Evolutionary conservation across 2,329 filamentous ascomycete species (phyloP), one percentile per base, ranked within the genome.

Genomic region (Ambrosiella xylebori): DNA sequence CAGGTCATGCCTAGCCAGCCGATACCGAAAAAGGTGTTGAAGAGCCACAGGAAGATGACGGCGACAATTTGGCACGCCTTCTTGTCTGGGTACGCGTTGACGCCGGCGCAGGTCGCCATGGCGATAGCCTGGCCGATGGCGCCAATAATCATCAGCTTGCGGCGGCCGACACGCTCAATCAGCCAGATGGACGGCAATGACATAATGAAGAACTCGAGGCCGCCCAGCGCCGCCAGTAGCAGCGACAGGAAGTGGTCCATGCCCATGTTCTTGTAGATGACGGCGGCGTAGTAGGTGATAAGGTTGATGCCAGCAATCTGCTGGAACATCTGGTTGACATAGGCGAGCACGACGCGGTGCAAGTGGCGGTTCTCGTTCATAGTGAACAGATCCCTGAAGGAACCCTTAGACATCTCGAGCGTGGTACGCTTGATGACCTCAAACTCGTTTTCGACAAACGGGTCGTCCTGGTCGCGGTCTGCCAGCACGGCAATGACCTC

Each of bases 131-230:
- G 81, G 9, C 70, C 80, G 1, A 75, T 65, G 41, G 79, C 80
- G 57, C 84, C 84, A 62, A 86, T 79, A 15, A 88, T 69, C 82
- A 89, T 88, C 61, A 88, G 76, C 65, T 79, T 78, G 15, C 85
- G 76, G 36, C 85, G 80, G 9, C 83, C 83, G 2, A 83, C 78
- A 1, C 78, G 76, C 67, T 85, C 82, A 41, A 85, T 80, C 35
- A 84, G 73, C 66, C 81, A 81, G 17, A 77, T 73, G 1, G 57
- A n/a, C 5, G 57, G 56, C 37, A 58, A 50, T 8, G 56, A 58
- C 56, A 75, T 82, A 66, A 84, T 80, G 66, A 83, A 72, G 57
- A 79, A 72, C 63, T 83, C 74, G 61, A 67, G 70, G 1, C 66
- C 56, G 38, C 56, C 56, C 4, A 53, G 50, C 13, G 56, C 56